Base-by-base conservation (phyloP, 1,284 basidiomycete genomes). In the Rhodotorula sp. region DNA sequence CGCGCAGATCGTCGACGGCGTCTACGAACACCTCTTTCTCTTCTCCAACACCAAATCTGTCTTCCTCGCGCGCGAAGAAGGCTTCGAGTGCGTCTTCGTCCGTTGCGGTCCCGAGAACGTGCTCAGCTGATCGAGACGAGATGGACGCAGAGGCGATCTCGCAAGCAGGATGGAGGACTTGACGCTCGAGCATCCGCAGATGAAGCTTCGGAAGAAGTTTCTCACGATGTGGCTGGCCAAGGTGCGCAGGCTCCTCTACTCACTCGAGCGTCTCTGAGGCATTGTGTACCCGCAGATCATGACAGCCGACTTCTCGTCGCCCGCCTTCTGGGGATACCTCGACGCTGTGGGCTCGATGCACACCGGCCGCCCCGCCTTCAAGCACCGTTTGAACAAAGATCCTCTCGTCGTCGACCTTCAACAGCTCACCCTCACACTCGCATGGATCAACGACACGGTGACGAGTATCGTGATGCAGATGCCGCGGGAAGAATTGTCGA, bases 331-430 rank as follows among this genome's bases (percentile, higher is more conserved):
- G 62, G 31, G 54, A 20, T 70, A 64, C 55, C 40, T 70, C 18
- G 69, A 70, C 64, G 54, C 48, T 16, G 64, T 67, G 40, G 64
- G 69, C n/a, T 57, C 57, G 40, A 70, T 70, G 69, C 69, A 70
- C 55, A 70, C 52, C 5, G 61, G 60, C 8, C 44, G 30, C 15
- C 50, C 47, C 0, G 64, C 65, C 2, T 67, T 67, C 60, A 52
- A 47, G 34, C 69, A 70, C 50, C 34, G 64, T 4, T 40, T 58
- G 11, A 67, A 64, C 56, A 70, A 70, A 50, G 52, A 53, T 20
- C 65, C 64, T 1, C 59, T 70, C 4, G 47, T 57, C 40, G 65
- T 70, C 44, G 62, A 64, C 34, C 56, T 64, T 5, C 56, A 64
- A 7, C 31, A 48, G n/a, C 50, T 59, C 28, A 59, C 58, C 16